phyloP scores from a whole-genome alignment of 768 basidiomycete genomes.

The Pleurotus eryngii region DNA sequence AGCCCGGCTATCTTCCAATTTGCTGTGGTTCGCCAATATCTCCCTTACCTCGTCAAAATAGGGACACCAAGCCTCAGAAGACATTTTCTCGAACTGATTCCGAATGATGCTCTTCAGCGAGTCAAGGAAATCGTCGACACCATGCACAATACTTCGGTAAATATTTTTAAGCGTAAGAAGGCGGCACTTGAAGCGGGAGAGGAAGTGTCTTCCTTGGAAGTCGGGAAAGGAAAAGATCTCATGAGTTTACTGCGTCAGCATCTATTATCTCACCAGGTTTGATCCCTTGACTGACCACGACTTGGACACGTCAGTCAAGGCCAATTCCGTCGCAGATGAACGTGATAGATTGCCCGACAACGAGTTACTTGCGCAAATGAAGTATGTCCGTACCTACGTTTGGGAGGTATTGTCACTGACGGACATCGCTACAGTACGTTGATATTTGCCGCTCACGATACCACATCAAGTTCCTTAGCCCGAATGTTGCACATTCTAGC shows the following conservation, averaged over 20 bases:
- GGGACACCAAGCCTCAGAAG: conserved; percentile 27
- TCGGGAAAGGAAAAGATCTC: conserved; percentile 40
- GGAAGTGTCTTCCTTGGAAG: conserved; percentile 25
- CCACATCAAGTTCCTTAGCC: conserved; percentile 11
- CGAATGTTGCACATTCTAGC: conserved; percentile 11
- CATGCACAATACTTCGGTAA: conserved; percentile 31
- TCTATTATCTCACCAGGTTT: neutral
- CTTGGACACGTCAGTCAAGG: conserved; percentile 28
- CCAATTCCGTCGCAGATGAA: conserved; percentile 31
- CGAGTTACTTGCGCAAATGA: conserved; percentile 38
- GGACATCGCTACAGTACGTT: conserved; percentile 12
- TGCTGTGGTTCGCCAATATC: conserved; percentile 14
- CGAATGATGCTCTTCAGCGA: conserved; percentile 25
- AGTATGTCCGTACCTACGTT: conserved; percentile 15
- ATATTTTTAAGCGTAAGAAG: conserved; percentile 35
- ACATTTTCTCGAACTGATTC: conserved; percentile 29
- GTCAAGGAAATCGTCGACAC: conserved; percentile 31
- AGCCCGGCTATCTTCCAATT: conserved; percentile 15
- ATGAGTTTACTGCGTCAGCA: conserved; percentile 42
- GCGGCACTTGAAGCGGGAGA: conserved; percentile 29
- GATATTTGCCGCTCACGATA: conserved; percentile 12
- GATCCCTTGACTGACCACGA: neutral
- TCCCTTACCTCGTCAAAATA: conserved; percentile 16
- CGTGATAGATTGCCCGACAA: conserved; percentile 28
- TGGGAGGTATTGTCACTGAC: conserved; percentile 8